Evolutionary conservation across 208 protist genomes (phyloP).

Genomic region (Angomonas ambiguus): DNA sequence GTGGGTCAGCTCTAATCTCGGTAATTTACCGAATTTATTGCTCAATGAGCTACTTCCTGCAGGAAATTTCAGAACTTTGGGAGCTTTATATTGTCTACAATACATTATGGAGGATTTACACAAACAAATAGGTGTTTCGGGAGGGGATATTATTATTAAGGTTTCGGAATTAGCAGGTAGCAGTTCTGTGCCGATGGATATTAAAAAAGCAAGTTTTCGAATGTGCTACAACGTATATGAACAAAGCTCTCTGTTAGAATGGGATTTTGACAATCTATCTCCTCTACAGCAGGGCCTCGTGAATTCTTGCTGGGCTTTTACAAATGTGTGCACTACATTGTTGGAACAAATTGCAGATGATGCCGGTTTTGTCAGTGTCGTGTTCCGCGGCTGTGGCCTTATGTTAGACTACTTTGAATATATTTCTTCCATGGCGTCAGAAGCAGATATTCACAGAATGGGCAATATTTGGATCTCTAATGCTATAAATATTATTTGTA

Average conservation of each 20-base stretch:
- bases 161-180: slow-evolving; percentile 47
- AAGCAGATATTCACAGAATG: slow-evolving; percentile 29
- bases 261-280: slow-evolving; percentile 75
- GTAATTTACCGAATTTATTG: slow-evolving; percentile 59
- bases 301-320: slow-evolving; percentile 49
- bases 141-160: slow-evolving; percentile 59
- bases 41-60: slow-evolving; percentile 59
- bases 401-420: slow-evolving; percentile 86
- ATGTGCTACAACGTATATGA: slow-evolving; percentile 88
- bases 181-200: slow-evolving; percentile 18
- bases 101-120: slow-evolving; percentile 88
- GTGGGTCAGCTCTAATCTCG: slow-evolving; percentile 52
- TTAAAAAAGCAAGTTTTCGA: slow-evolving; percentile 76
- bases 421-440: slow-evolving; percentile 28
- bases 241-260: slow-evolving; percentile 73
- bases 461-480: slow-evolving; percentile 43
- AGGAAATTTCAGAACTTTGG: slow-evolving; percentile 56
- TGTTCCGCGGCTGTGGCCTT: slow-evolving; percentile 64
- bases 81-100: slow-evolving; percentile 77
- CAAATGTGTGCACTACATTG: slow-evolving; percentile 59
- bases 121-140: slow-evolving; percentile 62
- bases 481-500: slow-evolving; percentile 44
- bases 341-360: slow-evolving; percentile 48
- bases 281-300: slow-evolving; percentile 70
- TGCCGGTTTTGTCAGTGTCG: slow-evolving; percentile 42